Conservation (phyloP, 441 rosid species). For the Corymbia calophylla region DNA sequence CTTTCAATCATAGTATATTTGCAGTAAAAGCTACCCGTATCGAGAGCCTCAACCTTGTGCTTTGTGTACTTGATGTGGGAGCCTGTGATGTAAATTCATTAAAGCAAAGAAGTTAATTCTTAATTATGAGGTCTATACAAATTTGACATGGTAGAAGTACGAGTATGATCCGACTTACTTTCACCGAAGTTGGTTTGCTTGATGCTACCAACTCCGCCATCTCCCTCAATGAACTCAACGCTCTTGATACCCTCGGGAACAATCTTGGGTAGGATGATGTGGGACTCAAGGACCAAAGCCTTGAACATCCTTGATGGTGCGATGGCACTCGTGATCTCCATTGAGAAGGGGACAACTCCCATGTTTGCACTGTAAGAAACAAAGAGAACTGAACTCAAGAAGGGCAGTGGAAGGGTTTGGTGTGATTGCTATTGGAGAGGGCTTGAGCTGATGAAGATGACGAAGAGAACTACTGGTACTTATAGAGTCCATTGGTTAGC, state of each 20-base stretch:
- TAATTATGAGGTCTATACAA: too few species aligned
- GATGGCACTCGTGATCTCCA: background rate
- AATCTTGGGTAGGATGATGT: background rate
- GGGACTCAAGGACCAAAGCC: background rate
- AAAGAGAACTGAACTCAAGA: background rate
- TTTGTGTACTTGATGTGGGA: background rate
- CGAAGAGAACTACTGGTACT: background rate
- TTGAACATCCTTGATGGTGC: background rate
- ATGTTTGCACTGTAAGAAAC: background rate
- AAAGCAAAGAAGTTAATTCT: background rate
- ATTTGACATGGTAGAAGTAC: background rate
- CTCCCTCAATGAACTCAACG: background rate
- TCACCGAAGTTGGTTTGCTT: background rate
- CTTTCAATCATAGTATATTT: slow-evolving; percentile 1
- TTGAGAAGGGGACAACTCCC: background rate
- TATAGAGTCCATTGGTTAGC: rapidly evolving
- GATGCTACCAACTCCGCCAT: background rate
- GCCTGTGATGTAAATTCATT: background rate
- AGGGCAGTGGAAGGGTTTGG: background rate
- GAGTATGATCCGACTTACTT: background rate
- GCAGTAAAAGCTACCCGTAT: background rate
- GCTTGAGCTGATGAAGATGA: background rate
- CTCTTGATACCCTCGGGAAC: background rate
- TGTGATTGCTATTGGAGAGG: background rate
- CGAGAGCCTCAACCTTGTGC: background rate